Evolutionary conservation across 179 eudicot genomes (phyloP), one percentile per base, ranked within the genome.

Genomic region (Sideroxylon spinosum): DNA sequence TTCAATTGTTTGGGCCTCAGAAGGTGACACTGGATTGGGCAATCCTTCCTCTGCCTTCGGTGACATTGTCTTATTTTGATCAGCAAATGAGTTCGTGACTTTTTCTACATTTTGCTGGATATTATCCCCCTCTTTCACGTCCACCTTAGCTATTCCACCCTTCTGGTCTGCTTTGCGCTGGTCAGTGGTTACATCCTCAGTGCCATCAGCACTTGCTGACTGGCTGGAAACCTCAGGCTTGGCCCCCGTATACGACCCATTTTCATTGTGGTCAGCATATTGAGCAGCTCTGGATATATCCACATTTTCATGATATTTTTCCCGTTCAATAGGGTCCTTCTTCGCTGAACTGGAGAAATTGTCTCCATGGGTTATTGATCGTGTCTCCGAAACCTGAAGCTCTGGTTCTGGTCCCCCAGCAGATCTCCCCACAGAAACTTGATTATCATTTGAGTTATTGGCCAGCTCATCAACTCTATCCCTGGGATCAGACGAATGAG

Each of bases 1-100:
- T 74, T 84, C 97, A 49, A 75, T 71, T 68, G 46, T 52, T 69
- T 86, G 87, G 67, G 84, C 46, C 71, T 89, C 97, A 17, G 83
- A 4, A 78, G 91, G 59, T 11, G 79, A 61, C 28, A 76, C 60
- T 65, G 87, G 63, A 59, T 81, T 12, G 29, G 86, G 66, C 29
- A 81, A 70, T 55, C 81, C 81, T 76, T 86, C 91, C 80, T 80
- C 87, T 63, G 62, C 57, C 78, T 67, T 82, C 52, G 84, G 75
- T 75, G 83, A 74, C 77, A 77, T 79, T 19, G 70, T 68, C 50
- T 81, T 81, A 65, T 65, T 74, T 68, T 83, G 84, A 78, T 83
- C 84, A 60, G 83, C 52, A 1, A 84, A 62, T 48, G 61, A 57
- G 70, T 83, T 85, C 63, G 77, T 63, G 65, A 71, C 52, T 28